Conservation (phyloP, 2,329 filamentous ascomycete species). For the Sporothrix mexicana region DNA sequence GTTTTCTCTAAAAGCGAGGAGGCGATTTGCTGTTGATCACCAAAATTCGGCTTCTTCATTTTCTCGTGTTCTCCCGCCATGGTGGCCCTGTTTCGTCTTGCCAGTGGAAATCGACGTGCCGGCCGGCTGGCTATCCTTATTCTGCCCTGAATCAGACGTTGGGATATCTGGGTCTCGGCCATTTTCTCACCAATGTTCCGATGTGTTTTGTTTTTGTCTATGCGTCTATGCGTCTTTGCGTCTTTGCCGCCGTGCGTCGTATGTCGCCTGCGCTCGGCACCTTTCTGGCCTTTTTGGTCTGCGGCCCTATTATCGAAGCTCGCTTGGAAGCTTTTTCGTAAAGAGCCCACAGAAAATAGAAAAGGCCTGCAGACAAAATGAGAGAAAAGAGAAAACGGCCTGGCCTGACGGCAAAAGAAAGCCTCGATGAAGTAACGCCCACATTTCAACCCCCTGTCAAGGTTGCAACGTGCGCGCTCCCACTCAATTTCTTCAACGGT, state of each 20-base stretch:
- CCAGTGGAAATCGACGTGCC: too few species aligned
- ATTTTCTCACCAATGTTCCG: neutral
- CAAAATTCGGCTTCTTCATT: neutral
- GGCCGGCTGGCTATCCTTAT: neutral
- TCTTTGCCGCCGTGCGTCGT: neutral
- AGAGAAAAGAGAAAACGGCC: neutral
- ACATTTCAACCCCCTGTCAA: neutral
- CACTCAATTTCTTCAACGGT: neutral
- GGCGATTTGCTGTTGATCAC: neutral
- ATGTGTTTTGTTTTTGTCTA: neutral
- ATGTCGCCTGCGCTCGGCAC: neutral
- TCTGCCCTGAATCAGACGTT: neutral
- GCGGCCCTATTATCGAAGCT: neutral
- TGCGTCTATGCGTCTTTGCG: neutral
- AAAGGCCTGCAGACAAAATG: too few species aligned
- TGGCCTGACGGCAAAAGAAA: too few species aligned
- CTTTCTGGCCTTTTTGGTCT: too few species aligned
- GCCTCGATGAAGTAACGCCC: neutral
- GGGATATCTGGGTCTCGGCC: neutral
- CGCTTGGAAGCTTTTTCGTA: neutral
- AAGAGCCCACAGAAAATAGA: neutral
- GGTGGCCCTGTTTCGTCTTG: too few species aligned
- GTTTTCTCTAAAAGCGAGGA: neutral
- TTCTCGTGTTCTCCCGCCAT: too few species aligned
- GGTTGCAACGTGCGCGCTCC: slow-evolving; percentile 19